Evolutionary conservation across 2,329 filamentous ascomycete species (phyloP), one percentile per base, ranked within the genome.

Genomic region (Rhynchosporium graminicola): DNA sequence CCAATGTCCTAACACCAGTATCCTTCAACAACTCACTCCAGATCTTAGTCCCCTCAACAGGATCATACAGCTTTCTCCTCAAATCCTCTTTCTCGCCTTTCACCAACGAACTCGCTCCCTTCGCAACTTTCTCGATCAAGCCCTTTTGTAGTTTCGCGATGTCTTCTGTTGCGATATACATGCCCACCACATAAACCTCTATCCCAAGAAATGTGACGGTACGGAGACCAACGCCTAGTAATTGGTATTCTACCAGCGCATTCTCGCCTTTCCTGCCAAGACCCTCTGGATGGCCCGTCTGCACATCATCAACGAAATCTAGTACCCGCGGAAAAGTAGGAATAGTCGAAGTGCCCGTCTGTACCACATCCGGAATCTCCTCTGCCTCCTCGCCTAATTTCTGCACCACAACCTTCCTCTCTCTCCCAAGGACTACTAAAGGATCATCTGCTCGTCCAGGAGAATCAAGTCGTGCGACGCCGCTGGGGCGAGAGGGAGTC

Each of bases 161-260:
- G 72, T 97, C 92, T 43, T 87, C 80, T 0, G 89, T 94, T 31
- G 92, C 91, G 31, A 98, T 83, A 78, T 99, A 99, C 70, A 96
- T 86, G 15, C 94, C 95, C 0, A 97, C 90, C 20, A 98, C 90
- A 78, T 99, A 99, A 59, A 99, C 95, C 75, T 97, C 88, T 50
- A 99, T 92, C 55, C 85, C 80, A 50, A 98, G 79, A 76, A 98
- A 97, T 29, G 90, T 96, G 38, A 99, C 95, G 0, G 89, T 92
- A 60, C 95, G 86, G 66, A 96, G 88, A 20, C 95, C 95, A 4
- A 97, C 79, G 0, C 95, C 95, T 6, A 98, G 83, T 0, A 98
- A 82, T 28, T 92, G 93, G 75, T 97, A 98, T 71, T 97, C 89
- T 71, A 76, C 82, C 63, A 78, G 73, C 42, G 63, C 48, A 61